Conservation (phyloP, 2,329 filamentous ascomycete species). For the Fusarium protoensiforme region DNA sequence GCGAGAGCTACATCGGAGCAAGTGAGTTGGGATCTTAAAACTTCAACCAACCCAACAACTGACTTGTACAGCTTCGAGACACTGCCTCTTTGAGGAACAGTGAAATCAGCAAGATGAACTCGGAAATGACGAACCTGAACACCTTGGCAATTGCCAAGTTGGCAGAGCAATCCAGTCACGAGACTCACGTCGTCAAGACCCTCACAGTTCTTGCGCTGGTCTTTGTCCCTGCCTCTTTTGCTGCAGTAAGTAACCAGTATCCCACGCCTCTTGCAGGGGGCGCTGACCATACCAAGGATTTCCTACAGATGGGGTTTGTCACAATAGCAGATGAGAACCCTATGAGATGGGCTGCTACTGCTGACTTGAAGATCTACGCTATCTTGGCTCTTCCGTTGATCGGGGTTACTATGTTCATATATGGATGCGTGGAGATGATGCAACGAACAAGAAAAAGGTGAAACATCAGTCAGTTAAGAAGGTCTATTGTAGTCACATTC, state of each 20-base stretch:
- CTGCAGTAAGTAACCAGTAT: not conserved
- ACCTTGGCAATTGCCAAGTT: not conserved
- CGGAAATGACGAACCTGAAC: not conserved
- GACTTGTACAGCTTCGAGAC: slow-evolving; percentile 1
- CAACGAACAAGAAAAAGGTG: not conserved
- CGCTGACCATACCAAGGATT: not conserved
- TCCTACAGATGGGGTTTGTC: slow-evolving; percentile 5
- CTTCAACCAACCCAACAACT: not conserved
- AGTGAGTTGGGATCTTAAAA: not conserved
- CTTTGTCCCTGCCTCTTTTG: slow-evolving; percentile 1
- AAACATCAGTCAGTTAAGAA: not conserved
- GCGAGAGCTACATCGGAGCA: not conserved
- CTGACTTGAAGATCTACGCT: slow-evolving; percentile 5
- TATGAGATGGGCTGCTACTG: not conserved
- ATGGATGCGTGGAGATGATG: not conserved
- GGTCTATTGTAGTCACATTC: not conserved
- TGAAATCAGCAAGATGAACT: not conserved
- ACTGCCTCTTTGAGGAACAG: not conserved
- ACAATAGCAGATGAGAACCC: not conserved
- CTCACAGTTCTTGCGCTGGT: slow-evolving; percentile 6
- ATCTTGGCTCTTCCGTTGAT: slow-evolving; percentile 1
- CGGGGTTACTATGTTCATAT: slow-evolving; percentile 1
- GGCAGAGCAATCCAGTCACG: not conserved
- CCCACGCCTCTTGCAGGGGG: no score
- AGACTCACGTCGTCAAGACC: slow-evolving; percentile 4